A percentile compares a stretch with the other conserved stretches of the same genome.
Evolutionary conservation across 2,329 filamentous ascomycete species (phyloP).

Genomic region (Cladophialophora immunda): DNA sequence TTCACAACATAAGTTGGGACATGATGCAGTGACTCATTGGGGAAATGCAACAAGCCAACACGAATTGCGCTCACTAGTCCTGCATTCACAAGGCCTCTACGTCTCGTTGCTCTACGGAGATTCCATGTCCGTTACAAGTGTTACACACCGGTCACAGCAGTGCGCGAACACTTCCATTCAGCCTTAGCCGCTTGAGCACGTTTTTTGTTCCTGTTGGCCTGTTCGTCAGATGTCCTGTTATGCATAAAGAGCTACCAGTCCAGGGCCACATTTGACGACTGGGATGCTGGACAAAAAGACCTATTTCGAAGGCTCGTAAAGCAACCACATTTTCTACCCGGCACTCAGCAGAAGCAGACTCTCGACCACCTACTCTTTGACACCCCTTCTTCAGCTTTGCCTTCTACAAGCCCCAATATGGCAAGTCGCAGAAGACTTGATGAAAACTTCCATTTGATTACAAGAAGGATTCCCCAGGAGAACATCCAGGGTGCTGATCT

Average conservation of each 20-base stretch:
- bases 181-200: neutral
- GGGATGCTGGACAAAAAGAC: neutral
- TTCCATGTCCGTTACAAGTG: neutral
- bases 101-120: neutral
- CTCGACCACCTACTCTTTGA: neutral
- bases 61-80: neutral
- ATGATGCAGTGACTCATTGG: neutral
- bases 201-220: neutral
- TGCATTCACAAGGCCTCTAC: neutral
- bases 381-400: neutral
- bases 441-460: conserved; percentile 1
- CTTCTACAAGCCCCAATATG: neutral
- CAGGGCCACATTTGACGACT: neutral
- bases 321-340: neutral
- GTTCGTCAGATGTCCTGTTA: neutral
- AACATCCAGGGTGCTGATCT: neutral
- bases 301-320: neutral
- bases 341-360: neutral
- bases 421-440: neutral
- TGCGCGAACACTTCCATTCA: neutral
- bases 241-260: neutral
- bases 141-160: neutral
- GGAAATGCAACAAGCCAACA: neutral
- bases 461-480: neutral
- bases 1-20: neutral